phyloP scores from a whole-genome alignment of 1,139 yeast genomes.

The Candida sojae region DNA sequence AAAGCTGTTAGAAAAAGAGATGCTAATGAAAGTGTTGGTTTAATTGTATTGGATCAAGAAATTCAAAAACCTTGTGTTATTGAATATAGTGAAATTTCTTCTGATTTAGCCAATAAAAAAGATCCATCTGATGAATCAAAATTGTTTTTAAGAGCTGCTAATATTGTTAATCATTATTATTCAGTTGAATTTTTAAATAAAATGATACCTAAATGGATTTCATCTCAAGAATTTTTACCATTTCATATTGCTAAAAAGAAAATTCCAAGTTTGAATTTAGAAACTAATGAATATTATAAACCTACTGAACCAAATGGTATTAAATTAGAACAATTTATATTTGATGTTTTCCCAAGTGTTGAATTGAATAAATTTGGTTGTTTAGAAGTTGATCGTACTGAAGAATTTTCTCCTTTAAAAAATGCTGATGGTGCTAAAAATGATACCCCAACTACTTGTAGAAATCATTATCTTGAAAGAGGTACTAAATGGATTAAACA shows the following conservation, averaged over 20 bases:
- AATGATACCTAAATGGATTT: slow-evolving; percentile 70
- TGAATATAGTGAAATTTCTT: slow-evolving; percentile 89
- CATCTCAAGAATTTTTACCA: slow-evolving; percentile 68
- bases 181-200: slow-evolving; percentile 67
- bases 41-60: slow-evolving; percentile 73
- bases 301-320: slow-evolving; percentile 86
- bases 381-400: slow-evolving; percentile 81
- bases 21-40: slow-evolving; percentile 86
- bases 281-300: slow-evolving; percentile 49
- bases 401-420: slow-evolving; percentile 92
- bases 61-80: slow-evolving; percentile 79
- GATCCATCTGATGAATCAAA: slow-evolving; percentile 51
- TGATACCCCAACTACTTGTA: slow-evolving; percentile 87
- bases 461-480: slow-evolving; percentile 61
- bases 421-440: slow-evolving; percentile 81
- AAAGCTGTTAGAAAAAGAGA: slow-evolving; percentile 94
- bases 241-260: slow-evolving; percentile 94
- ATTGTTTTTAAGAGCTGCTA: slow-evolving; percentile 86
- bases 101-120: slow-evolving; percentile 66
- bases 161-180: slow-evolving; percentile 96
- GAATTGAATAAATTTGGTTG: slow-evolving; percentile 80
- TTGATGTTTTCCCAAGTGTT: slow-evolving; percentile 90
- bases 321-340: slow-evolving; percentile 94
- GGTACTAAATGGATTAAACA: slow-evolving; percentile 75
- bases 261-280: slow-evolving; percentile 61